Percentiles rank a stretch among this genome's conserved stretches.
phyloP scores from a whole-genome alignment of 768 basidiomycete species.

The Mycena maculata region DNA sequence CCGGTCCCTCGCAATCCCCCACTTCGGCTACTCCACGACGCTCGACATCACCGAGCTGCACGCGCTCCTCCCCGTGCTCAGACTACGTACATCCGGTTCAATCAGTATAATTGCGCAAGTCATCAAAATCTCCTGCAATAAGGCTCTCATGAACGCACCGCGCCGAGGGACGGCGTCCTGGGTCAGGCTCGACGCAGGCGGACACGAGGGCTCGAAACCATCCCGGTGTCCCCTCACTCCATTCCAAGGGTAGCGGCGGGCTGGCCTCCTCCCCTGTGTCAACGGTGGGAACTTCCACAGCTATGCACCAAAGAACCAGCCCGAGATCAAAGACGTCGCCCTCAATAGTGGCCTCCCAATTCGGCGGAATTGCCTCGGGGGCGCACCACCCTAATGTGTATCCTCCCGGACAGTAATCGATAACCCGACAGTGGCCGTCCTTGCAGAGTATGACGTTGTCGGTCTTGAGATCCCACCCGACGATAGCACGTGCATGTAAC shows the following conservation, averaged over 20 bases:
- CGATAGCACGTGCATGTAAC: background rate
- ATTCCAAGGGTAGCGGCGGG: background rate
- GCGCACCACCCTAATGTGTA: background rate
- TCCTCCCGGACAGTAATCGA: conserved; percentile 8
- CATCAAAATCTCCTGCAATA: background rate
- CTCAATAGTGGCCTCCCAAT: background rate
- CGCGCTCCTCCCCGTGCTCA: conserved; percentile 61
- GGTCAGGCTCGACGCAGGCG: conserved; percentile 12
- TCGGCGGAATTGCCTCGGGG: background rate
- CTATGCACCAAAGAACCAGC: conserved; percentile 10
- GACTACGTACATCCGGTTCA: background rate
- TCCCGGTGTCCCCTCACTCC: background rate
- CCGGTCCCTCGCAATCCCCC: conserved; percentile 87
- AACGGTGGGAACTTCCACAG: background rate
- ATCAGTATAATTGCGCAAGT: too few relatives aligned
- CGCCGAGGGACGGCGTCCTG: conserved; percentile 4
- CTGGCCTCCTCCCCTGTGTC: background rate
- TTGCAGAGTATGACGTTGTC: conserved; percentile 19
- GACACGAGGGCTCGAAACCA: conserved; percentile 10
- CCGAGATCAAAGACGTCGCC: conserved; percentile 17
- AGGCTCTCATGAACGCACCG: conserved; percentile 1
- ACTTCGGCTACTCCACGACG: conserved; percentile 86
- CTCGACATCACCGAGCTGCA: conserved; percentile 83
- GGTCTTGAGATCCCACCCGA: conserved; percentile 8
- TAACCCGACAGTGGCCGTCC: conserved; percentile 16